A percentile compares a stretch with the other conserved stretches of the same genome.
Evolutionary conservation across 805 yeast species (phyloP).

Genomic region (Candida succiphila): DNA sequence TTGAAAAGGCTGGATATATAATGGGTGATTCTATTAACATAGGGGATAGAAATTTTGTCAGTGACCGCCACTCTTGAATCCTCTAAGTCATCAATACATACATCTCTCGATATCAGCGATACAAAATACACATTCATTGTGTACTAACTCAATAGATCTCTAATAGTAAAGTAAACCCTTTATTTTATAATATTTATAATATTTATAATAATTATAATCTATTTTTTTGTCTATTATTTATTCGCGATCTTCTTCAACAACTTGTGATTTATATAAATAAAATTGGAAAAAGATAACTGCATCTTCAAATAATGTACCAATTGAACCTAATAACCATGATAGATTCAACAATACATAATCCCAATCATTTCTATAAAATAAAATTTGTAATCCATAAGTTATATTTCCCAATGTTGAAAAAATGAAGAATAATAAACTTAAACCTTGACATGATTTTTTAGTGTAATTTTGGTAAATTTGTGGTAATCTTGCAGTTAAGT

Average conservation of each 20-base stretch:
- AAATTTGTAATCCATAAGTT: conserved; percentile 66
- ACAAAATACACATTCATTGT: conserved; percentile 37
- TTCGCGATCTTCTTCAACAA: too few species aligned
- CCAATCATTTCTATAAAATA: conserved; percentile 53
- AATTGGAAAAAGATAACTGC: conserved; percentile 56
- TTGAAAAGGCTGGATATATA: conserved; percentile 45
- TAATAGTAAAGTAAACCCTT: too few species aligned
- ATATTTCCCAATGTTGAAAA: conserved; percentile 68
- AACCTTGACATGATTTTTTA: conserved; percentile 76
- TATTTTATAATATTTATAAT: too few species aligned
- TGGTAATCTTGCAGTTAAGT: conserved; percentile 67
- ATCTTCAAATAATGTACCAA: conserved; percentile 73
- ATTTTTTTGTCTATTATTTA: too few species aligned
- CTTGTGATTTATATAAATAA: conserved; percentile 45
- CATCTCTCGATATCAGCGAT: conserved; percentile 46
- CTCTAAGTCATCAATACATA: conserved; percentile 9
- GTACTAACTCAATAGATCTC: too few species aligned
- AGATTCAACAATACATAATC: conserved; percentile 51
- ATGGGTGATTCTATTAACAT: conserved; percentile 39
- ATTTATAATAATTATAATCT: too few species aligned
- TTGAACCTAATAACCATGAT: conserved; percentile 72
- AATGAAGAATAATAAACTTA: conserved; percentile 71
- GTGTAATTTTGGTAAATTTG: conserved; percentile 75
- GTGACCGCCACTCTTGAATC: background rate
- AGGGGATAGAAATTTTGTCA: conserved; percentile 4